Conservation (phyloP, 805 yeast genomes). For the Jamesozyma spencerorum region DNA sequence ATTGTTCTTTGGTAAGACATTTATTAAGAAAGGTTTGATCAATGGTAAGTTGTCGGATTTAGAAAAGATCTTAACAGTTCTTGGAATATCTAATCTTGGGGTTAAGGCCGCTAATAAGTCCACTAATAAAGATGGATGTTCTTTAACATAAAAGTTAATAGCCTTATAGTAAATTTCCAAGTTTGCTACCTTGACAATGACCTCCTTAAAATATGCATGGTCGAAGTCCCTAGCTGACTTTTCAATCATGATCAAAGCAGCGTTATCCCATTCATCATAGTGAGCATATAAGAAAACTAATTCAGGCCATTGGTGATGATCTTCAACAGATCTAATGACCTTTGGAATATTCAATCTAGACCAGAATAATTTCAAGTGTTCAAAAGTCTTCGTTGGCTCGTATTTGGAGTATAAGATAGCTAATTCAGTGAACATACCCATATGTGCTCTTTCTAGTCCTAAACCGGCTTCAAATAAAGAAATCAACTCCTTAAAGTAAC, state of each 20-base stretch:
- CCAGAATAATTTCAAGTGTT: conserved; percentile 96
- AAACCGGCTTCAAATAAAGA: conserved; percentile 91
- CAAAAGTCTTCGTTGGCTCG: conserved; percentile 84
- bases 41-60: conserved; percentile 93
- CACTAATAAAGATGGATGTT: conserved; percentile 83
- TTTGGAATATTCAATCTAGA: conserved; percentile 96
- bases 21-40: conserved; percentile 88
- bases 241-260: conserved; percentile 93
- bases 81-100: conserved; percentile 85
- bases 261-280: conserved; percentile 99
- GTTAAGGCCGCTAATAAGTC: conserved; percentile 78
- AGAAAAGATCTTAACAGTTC: conserved; percentile 90
- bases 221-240: conserved; percentile 88
- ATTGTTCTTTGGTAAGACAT: conserved; percentile 83
- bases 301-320: conserved; percentile 93
- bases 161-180: conserved; percentile 96
- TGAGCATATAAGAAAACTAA: conserved; percentile 93
- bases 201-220: conserved; percentile 88
- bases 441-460: conserved; percentile 95
- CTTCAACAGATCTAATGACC: conserved; percentile 88
- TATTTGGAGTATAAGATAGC: conserved; percentile 87
- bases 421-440: conserved; percentile 98
- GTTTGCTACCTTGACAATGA: conserved; percentile 88
- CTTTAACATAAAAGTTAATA: conserved; percentile 83
- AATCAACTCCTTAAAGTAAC: conserved; percentile 85